phyloP scores from a whole-genome alignment of 306 rosid genomes.

The Lathyrus aphaca region DNA sequence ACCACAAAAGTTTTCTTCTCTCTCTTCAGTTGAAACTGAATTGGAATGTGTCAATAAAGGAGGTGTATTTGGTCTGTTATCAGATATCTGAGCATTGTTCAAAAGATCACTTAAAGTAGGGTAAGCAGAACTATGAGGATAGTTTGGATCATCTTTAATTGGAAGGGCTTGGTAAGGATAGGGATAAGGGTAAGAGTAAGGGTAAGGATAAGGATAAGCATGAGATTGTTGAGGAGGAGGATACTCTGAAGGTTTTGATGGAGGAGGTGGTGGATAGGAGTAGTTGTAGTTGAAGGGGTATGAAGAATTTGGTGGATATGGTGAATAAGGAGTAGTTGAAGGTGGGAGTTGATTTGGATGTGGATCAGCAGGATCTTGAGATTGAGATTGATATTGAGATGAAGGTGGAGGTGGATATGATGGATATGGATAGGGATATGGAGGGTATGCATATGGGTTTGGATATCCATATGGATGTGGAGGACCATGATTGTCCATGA shows the following conservation, averaged over 20 bases:
- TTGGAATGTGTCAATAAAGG: constrained; percentile 39
- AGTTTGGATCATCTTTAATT: constrained; percentile 25
- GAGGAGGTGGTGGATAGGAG: constrained; percentile 41
- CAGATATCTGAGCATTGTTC: constrained; percentile 57
- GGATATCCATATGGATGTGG: constrained; percentile 45
- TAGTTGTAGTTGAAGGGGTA: constrained; percentile 42
- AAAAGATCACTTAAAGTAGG: constrained; percentile 67
- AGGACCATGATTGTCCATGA: constrained; percentile 51
- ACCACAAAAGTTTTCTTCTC: constrained; percentile 53
- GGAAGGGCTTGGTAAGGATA: constrained; percentile 47
- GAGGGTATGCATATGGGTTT: constrained; percentile 36
- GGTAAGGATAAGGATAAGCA: constrained; percentile 38
- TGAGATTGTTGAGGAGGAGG: constrained; percentile 27
- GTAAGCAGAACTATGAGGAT: constrained; percentile 52
- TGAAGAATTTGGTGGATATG: constrained; percentile 31
- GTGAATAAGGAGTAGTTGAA: constrained; percentile 17
- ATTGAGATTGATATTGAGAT: neutral
- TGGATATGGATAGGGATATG: constrained; percentile 42
- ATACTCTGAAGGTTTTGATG: neutral
- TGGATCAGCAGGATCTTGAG: constrained; percentile 28
- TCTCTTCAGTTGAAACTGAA: constrained; percentile 47
- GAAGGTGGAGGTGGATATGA: constrained; percentile 35
- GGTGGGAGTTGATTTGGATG: constrained; percentile 21
- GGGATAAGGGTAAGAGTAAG: constrained; percentile 33
- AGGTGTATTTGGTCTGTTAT: constrained; percentile 46